Percentiles rank a stretch among this genome's conserved stretches.
phyloP scores from a whole-genome alignment of 306 rosid species.

The Sindora glabra region DNA sequence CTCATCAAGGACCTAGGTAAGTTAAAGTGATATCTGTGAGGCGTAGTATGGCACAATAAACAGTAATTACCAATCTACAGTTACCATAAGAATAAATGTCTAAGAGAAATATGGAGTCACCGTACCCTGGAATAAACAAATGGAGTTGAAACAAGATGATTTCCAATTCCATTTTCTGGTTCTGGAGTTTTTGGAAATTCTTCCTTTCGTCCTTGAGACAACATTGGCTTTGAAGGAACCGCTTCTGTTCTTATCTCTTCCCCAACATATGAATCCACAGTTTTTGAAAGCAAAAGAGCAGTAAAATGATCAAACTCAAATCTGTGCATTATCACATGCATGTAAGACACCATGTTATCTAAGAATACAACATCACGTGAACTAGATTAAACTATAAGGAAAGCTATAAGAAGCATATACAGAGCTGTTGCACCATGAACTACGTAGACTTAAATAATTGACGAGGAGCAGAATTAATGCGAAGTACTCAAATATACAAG shows the following conservation, averaged over 20 bases:
- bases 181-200: constrained; percentile 26
- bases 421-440: neutral
- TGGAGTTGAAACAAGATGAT: constrained; percentile 34
- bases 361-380: neutral
- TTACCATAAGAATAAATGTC: too few species aligned
- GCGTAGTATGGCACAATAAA: neutral
- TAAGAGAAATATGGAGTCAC: too few species aligned
- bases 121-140: constrained; percentile 45
- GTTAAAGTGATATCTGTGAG: constrained; percentile 21
- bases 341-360: neutral
- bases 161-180: constrained; percentile 32
- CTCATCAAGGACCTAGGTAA: constrained; percentile 60
- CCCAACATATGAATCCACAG: constrained; percentile 39
- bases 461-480: neutral
- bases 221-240: constrained; percentile 25
- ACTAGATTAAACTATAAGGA: neutral
- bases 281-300: constrained; percentile 66
- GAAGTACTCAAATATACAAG: neutral
- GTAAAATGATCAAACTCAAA: constrained; percentile 84
- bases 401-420: neutral
- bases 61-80: neutral
- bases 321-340: constrained; percentile 36
- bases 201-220: constrained; percentile 30
- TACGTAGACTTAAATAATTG: neutral
- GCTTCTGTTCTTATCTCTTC: constrained; percentile 37